Conservation (phyloP, 352 stramenopile species). For the Lagenidium sp. region DNA sequence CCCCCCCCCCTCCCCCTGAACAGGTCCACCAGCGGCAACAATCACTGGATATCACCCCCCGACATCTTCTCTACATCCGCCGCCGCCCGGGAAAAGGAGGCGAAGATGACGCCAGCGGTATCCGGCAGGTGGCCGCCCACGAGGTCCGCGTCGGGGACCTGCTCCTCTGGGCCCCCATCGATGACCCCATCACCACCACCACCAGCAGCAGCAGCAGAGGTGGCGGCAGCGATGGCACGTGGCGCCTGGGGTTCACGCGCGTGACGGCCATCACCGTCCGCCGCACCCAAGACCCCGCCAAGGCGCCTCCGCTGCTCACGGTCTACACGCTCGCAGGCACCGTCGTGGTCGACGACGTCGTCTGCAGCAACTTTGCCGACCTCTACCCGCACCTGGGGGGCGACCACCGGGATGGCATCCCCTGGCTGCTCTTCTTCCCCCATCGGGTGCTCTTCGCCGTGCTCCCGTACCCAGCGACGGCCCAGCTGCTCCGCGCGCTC, state of each 20-base stretch:
- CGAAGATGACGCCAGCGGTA: constrained; percentile 1
- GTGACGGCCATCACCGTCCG: constrained; percentile 20
- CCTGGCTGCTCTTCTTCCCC: constrained; percentile 11
- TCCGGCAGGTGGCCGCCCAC: constrained; percentile 36
- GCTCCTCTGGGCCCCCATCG: constrained; percentile 21
- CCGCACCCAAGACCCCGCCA: constrained; percentile 15
- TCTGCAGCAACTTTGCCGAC: constrained; percentile 77
- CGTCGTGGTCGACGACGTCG: constrained; percentile 49
- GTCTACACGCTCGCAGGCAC: constrained; percentile 64
- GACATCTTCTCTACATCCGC: constrained; percentile 32
- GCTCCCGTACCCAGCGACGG: neutral
- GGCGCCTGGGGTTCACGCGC: constrained; percentile 1
- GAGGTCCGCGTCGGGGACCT: constrained; percentile 35
- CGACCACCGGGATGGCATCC: constrained; percentile 21
- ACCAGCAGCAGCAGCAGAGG: neutral
- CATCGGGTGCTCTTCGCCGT: neutral
- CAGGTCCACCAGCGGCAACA: neutral
- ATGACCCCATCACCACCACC: neutral
- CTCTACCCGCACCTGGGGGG: constrained; percentile 30
- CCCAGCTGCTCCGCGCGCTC: constrained; percentile 5
- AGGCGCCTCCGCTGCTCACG: no score
- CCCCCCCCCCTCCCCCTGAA: neutral
- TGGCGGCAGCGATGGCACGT: no score
- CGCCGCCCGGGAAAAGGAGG: neutral
- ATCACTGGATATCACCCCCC: constrained; percentile 28